Conservation (phyloP, 495 filamentous ascomycete genomes). For the Physcia stellaris region DNA sequence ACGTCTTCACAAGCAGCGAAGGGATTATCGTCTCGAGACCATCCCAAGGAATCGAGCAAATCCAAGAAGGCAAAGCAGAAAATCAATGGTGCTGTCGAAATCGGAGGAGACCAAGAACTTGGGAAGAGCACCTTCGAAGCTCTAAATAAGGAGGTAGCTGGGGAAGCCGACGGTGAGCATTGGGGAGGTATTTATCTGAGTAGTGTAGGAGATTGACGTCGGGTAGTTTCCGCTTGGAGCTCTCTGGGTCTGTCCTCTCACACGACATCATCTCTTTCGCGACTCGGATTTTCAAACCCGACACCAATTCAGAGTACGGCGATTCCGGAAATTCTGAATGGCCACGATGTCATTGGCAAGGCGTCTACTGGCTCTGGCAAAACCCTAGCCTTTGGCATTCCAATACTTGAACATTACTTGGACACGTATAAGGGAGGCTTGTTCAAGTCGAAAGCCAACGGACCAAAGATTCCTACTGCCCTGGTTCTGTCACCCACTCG, state of each 20-base stretch:
- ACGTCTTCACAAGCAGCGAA: background rate
- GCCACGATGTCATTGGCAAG: conserved; percentile 69
- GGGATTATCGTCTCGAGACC: background rate
- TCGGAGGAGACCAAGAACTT: background rate
- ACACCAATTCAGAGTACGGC: conserved; percentile 63
- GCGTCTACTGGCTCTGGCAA: conserved; percentile 76
- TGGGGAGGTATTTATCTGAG: too few relatives aligned
- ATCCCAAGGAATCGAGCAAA: background rate
- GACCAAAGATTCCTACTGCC: conserved; percentile 42
- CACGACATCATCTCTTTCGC: conserved; percentile 58
- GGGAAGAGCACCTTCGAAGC: conserved; percentile 17
- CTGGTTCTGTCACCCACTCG: conserved; percentile 85
- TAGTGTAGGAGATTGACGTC: too few relatives aligned
- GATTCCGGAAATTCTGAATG: conserved; percentile 62
- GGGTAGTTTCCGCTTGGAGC: conserved; percentile 59
- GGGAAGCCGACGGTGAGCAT: conserved; percentile 24
- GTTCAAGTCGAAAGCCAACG: background rate
- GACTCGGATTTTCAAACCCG: conserved; percentile 63
- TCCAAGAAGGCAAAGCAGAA: background rate
- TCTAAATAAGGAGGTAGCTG: conserved; percentile 28
- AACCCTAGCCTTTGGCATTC: conserved; percentile 71
- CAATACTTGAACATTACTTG: conserved; percentile 39
- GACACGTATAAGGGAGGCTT: background rate
- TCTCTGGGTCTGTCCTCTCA: conserved; percentile 53
- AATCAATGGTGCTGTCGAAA: background rate